A percentile compares a stretch with the other conserved stretches of the same genome.
Evolutionary conservation across 805 yeast species (phyloP).

Genomic region (Lipomyces mesembrius): DNA sequence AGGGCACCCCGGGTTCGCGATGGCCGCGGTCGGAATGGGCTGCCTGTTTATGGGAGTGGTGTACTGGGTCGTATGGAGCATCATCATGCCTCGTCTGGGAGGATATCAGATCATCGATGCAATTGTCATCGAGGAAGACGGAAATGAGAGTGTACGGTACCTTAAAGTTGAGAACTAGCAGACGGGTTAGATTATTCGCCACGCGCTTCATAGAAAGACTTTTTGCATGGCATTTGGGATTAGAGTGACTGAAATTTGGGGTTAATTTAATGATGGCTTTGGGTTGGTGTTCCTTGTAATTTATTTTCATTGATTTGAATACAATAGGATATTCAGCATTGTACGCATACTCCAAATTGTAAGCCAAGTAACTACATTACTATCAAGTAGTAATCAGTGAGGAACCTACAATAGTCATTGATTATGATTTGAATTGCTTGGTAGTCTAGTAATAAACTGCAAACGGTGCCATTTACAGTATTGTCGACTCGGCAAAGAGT

Average conservation of each 20-base stretch:
- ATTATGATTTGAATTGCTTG: too few relatives aligned
- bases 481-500: too few relatives aligned
- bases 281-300: not conserved
- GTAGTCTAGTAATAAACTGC: too few relatives aligned
- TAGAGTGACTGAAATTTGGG: not conserved
- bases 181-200: not conserved
- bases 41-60: constrained; percentile 30
- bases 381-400: too few relatives aligned
- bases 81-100: constrained; percentile 27
- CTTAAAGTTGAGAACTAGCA: constrained; percentile 22
- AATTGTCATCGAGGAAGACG: constrained; percentile 25
- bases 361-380: too few relatives aligned
- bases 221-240: not conserved
- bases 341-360: too few relatives aligned
- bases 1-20: constrained; percentile 31
- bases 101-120: constrained; percentile 31
- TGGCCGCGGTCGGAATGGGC: constrained; percentile 35
- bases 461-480: too few relatives aligned
- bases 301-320: too few relatives aligned
- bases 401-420: too few relatives aligned
- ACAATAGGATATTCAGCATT: too few relatives aligned
- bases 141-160: constrained; percentile 29
- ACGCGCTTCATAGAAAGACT: not conserved
- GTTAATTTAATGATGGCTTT: not conserved
- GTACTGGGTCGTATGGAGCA: constrained; percentile 37